Evolutionary conservation across 148 eudicot genomes (phyloP).

Genomic region (Spergularia bocconei): DNA sequence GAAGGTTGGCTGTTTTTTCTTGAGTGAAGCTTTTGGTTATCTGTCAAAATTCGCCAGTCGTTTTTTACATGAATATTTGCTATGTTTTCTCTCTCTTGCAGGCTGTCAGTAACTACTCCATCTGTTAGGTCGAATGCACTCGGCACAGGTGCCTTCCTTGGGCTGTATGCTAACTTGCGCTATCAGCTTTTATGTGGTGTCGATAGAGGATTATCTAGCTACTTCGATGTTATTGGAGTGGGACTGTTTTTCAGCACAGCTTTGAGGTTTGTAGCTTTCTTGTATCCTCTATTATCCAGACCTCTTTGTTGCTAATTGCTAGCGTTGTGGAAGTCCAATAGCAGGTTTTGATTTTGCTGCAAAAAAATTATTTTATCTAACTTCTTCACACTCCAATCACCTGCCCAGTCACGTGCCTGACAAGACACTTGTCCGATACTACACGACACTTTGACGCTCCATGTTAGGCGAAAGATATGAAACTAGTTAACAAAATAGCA

Average conservation of each 20-base stretch:
- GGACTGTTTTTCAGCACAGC: conserved; percentile 71
- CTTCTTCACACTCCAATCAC: no score
- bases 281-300: not conserved
- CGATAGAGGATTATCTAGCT: conserved; percentile 59
- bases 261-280: conserved; percentile 52
- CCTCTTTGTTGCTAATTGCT: not conserved
- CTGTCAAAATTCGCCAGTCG: not conserved
- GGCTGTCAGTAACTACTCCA: conserved; percentile 81
- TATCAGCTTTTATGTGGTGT: conserved; percentile 83
- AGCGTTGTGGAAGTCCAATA: no score
- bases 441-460: no score
- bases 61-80: not conserved
- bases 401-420: no score
- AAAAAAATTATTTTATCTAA: no score
- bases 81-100: conserved; percentile 26
- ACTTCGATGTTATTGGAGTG: conserved; percentile 86
- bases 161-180: conserved; percentile 75
- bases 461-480: no score
- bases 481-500: no score
- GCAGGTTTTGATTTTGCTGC: no score
- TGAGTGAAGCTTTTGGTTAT: not conserved
- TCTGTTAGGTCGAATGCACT: conserved; percentile 77
- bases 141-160: conserved; percentile 92
- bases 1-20: conserved; percentile 49
- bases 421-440: no score